A percentile compares a stretch with the other conserved stretches of the same genome.
phyloP scores from a whole-genome alignment of 257 asterid species.

The Primulina huaijiensis region DNA sequence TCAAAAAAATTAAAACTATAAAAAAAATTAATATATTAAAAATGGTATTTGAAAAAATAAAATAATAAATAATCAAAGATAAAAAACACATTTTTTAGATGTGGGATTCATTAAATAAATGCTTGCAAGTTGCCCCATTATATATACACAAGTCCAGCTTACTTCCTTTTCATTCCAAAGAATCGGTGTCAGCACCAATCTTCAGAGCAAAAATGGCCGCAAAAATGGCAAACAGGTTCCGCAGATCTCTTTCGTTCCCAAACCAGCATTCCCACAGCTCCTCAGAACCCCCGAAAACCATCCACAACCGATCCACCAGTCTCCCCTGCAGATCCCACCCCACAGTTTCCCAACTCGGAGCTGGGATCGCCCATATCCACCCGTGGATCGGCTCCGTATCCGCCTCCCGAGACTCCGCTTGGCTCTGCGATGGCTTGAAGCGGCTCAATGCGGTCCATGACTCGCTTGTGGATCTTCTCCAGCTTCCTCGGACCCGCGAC shows the following conservation, averaged over 20 bases:
- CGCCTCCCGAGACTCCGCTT: conserved; percentile 34
- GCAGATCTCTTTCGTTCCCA: conserved; percentile 76
- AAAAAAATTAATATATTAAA: too few relatives aligned
- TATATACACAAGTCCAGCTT: too few relatives aligned
- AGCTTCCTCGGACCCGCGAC: conserved; percentile 72
- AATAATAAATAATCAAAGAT: too few relatives aligned
- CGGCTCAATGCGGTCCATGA: conserved; percentile 61
- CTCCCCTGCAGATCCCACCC: conserved; percentile 83
- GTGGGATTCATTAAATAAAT: too few relatives aligned
- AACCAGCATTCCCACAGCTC: conserved; percentile 28
- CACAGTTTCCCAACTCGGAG: conserved; percentile 56
- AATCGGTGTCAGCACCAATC: too few relatives aligned
- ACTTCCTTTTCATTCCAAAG: too few relatives aligned
- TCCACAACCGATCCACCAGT: conserved; percentile 73
- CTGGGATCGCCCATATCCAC: conserved; percentile 42
- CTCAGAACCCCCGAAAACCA: conserved; percentile 32
- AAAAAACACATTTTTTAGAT: too few relatives aligned
- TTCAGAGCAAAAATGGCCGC: conserved; percentile 37
- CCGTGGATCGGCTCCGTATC: conserved; percentile 36
- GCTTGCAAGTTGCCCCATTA: too few relatives aligned
- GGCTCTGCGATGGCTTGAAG: conserved; percentile 58
- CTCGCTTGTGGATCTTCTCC: conserved; percentile 76
- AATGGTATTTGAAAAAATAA: too few relatives aligned
- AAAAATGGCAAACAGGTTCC: conserved; percentile 68
- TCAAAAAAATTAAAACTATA: too few relatives aligned